Base-by-base conservation (phyloP, 1,284 basidiomycete genomes). In the Ganoderma sp. region DNA sequence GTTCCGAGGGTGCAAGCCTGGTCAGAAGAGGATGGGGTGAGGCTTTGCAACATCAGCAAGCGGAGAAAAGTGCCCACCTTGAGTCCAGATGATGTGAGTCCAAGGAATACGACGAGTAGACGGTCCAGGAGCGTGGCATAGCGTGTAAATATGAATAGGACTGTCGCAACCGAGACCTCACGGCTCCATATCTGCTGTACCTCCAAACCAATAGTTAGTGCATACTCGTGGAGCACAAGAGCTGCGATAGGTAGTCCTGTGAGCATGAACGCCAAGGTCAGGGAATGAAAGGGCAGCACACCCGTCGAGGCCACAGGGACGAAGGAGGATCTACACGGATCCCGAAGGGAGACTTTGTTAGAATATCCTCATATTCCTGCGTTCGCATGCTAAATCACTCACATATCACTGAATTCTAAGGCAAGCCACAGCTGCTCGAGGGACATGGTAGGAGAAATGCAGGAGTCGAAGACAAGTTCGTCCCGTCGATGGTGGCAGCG, bases 91-190 rank as follows among this genome's bases (percentile, higher is more conserved):
- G 70, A 61, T 14, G 60, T 59, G 12, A 64, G 69, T 5, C 69
- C 54, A 9, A 61, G 42, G 9, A 73, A 19, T 0, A 66, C n/a
- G 39, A 50, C 69, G n/a, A 73, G 61, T 10, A 73, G n/a, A 15
- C 69, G 67, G 22, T 69, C 50, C 17, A 70, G 61, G 28, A 73
- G 63, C 15, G 65, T 66, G 59, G 70, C 22, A 48, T 73, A 73
- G 22, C 69, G 67, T 10, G 71, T 73, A 37, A 69, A 63, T n/a
- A 73, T 60, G 61, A 70, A 70, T 22, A 73, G 64, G 12, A 67
- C 22, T 0, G 69, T 67, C 1, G 71, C 66, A 19, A 43, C 66
- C 10, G 71, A 69, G 0, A 63, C 25, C 14, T 69, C 45, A 3
- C 69, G 67, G 5, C 41, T 67, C 71, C 71, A 70, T 19, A 73